Evolutionary conservation across 495 filamentous ascomycete genomes (phyloP).

Genomic region (Tuber microsphaerosporum): DNA sequence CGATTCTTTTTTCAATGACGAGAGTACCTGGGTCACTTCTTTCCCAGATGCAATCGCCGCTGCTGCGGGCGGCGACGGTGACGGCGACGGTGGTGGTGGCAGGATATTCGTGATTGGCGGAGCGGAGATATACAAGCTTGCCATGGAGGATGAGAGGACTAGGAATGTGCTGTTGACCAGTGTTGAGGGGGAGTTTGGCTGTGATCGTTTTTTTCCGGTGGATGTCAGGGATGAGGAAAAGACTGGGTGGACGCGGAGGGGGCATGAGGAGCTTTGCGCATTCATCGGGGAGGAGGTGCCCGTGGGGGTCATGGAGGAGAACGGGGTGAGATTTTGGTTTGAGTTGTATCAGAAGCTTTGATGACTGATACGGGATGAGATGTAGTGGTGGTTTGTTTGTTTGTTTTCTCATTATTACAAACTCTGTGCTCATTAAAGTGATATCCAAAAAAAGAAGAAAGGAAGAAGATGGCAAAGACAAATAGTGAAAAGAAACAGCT

Average conservation of each 20-base stretch:
- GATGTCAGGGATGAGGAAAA: slow-evolving; percentile 46
- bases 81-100: slow-evolving; percentile 44
- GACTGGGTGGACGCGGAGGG: slow-evolving; percentile 49
- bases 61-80: slow-evolving; percentile 38
- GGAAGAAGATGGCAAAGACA: neutral
- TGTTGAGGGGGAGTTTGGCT: slow-evolving; percentile 60
- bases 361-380: slow-evolving; percentile 12
- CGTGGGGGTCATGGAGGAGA: slow-evolving; percentile 50
- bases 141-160: slow-evolving; percentile 50
- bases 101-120: slow-evolving; percentile 84
- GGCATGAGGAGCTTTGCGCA: slow-evolving; percentile 48
- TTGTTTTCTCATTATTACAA: slow-evolving; percentile 4
- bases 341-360: slow-evolving; percentile 55
- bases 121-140: slow-evolving; percentile 68
- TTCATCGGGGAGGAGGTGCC: slow-evolving; percentile 57
- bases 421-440: neutral
- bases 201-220: slow-evolving; percentile 75
- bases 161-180: slow-evolving; percentile 58
- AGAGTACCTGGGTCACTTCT: slow-evolving; percentile 40
- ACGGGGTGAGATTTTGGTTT: slow-evolving; percentile 56
- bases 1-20: neutral
- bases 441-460: neutral
- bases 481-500: neutral
- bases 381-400: neutral
- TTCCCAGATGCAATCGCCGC: slow-evolving; percentile 54